phyloP scores from a whole-genome alignment of 495 filamentous ascomycete species.

The Neurospora tetrasperma region DNA sequence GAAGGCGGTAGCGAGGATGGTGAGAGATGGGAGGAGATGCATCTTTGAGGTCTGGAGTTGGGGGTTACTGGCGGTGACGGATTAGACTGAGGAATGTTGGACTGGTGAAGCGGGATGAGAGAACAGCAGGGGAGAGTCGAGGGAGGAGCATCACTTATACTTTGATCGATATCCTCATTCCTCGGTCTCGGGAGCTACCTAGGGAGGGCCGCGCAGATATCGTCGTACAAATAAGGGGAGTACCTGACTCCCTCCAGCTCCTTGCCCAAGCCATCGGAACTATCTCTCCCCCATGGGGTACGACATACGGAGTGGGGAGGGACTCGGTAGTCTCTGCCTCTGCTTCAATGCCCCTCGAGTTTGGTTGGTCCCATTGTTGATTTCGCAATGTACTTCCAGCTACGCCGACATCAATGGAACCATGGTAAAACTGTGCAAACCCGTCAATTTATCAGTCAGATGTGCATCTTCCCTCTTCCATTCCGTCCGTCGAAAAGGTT shows the following conservation, averaged over 20 bases:
- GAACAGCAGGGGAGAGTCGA: background rate
- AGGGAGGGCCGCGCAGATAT: background rate
- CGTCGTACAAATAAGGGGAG: background rate
- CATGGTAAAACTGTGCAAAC: background rate
- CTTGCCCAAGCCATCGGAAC: background rate
- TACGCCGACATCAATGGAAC: background rate
- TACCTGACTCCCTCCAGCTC: background rate
- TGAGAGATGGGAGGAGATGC: slow-evolving; percentile 8
- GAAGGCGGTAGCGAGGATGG: background rate
- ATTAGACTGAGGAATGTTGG: background rate
- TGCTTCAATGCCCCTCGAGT: background rate
- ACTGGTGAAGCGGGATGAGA: background rate
- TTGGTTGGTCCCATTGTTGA: background rate
- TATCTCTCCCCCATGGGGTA: background rate
- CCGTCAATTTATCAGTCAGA: background rate
- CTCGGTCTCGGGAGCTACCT: background rate
- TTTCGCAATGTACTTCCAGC: too few relatives aligned
- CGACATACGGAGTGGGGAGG: background rate
- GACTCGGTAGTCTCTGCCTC: background rate
- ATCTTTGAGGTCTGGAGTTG: background rate
- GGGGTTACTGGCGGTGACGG: background rate
- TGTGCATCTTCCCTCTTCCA: background rate
- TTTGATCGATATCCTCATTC: background rate
- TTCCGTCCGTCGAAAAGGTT: background rate
- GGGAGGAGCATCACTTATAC: background rate